A percentile compares a stretch with the other conserved stretches of the same genome.
These are phyloP conservation scores for Amphicarpaea edgeworthii DNA, from an alignment of 306 rosid species.

Conservation along the genomic window DNA sequence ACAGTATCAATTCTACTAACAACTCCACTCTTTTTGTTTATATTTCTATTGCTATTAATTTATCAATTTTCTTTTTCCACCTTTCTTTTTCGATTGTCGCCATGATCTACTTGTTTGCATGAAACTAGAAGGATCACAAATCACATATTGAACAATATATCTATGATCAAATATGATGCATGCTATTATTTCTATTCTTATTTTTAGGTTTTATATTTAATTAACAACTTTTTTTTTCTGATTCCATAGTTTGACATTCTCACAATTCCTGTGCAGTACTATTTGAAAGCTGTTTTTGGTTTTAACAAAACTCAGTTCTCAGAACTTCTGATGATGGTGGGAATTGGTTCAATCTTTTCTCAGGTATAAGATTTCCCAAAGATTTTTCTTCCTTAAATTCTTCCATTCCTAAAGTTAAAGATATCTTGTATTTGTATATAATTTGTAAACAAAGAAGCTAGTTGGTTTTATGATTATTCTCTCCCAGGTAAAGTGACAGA, in stretches of 20 bases:
- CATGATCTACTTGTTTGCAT: too few species aligned
- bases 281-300: slow-evolving; percentile 79
- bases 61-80: neutral
- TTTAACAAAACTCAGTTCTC: slow-evolving; percentile 82
- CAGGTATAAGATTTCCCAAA: slow-evolving; percentile 59
- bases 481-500: neutral
- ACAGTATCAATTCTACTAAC: neutral
- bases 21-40: neutral
- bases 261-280: slow-evolving; percentile 66
- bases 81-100: neutral
- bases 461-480: neutral
- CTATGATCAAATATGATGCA: neutral
- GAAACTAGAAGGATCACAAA: too few species aligned
- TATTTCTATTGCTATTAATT: neutral
- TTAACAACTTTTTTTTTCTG: neutral
- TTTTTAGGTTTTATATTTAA: neutral
- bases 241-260: slow-evolving; percentile 37
- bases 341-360: slow-evolving; percentile 78
- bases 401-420: neutral
- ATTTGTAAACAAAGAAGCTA: neutral
- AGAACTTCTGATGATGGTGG: slow-evolving; percentile 75
- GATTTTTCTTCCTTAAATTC: neutral
- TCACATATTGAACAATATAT: neutral
- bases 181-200: neutral
- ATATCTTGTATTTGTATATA: neutral